These are phyloP conservation scores for Phallus indusiatus DNA, from an alignment of 768 basidiomycete species.

Conservation along the genomic window DNA sequence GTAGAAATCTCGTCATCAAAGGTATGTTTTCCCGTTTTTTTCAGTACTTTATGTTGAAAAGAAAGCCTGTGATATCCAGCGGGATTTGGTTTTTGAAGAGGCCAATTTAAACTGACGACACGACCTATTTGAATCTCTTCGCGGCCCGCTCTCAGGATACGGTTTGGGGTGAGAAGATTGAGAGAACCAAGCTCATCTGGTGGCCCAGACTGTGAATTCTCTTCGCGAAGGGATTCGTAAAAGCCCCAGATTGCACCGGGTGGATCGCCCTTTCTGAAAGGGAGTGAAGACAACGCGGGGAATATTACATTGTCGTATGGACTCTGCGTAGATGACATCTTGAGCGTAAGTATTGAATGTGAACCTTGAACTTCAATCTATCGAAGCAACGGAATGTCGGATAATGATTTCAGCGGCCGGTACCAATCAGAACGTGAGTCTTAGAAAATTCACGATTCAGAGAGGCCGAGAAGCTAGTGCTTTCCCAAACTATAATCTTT, in stretches of 20 bases:
- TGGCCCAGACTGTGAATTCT: background rate
- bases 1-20: background rate
- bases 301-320: slow-evolving; percentile 3
- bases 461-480: too few relatives aligned
- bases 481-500: too few relatives aligned
- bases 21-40: background rate
- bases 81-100: background rate
- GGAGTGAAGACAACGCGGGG: background rate
- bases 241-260: slow-evolving; percentile 5
- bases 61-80: background rate
- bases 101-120: slow-evolving; percentile 6
- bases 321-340: background rate
- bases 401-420: background rate
- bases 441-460: background rate
- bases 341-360: too few relatives aligned
- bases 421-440: background rate
- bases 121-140: slow-evolving; percentile 3
- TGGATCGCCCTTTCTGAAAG: slow-evolving; percentile 3
- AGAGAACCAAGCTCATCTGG: slow-evolving; percentile 10
- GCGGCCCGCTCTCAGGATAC: slow-evolving; percentile 2
- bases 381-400: too few relatives aligned
- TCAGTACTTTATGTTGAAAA: background rate
- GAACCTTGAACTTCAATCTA: too few relatives aligned
- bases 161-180: slow-evolving; percentile 11
- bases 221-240: background rate